Conservation (phyloP, 2,329 filamentous ascomycete species). For the Sarocladium strictum region DNA sequence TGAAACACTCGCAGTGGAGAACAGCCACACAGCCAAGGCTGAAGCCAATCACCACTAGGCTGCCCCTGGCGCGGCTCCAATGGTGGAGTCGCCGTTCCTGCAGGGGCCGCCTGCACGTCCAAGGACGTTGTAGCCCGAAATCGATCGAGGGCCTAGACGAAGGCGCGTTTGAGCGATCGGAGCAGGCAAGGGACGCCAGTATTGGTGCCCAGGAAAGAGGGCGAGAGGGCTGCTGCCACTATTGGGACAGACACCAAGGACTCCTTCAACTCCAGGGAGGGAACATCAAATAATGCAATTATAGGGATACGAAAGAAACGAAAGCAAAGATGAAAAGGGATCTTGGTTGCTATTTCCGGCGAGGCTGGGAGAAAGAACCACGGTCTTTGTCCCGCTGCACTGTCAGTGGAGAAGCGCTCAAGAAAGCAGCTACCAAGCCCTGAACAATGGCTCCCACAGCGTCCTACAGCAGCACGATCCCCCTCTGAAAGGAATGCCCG, state of each 20-base stretch:
- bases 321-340: no score
- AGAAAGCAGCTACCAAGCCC: background rate
- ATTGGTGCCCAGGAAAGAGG: background rate
- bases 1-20: slow-evolving; percentile 6
- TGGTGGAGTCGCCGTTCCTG: background rate
- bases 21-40: background rate
- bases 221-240: background rate
- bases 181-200: background rate
- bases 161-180: background rate
- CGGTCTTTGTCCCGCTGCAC: no score
- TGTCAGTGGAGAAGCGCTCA: background rate
- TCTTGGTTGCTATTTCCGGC: no score
- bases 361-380: no score
- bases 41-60: background rate
- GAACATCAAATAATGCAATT: no score
- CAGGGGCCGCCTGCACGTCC: background rate
- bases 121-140: slow-evolving; percentile 4
- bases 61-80: background rate
- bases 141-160: background rate
- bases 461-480: no score
- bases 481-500: background rate
- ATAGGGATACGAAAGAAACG: no score
- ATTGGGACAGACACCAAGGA: background rate
- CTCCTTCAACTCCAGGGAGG: background rate
- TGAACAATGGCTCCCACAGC: background rate